Evolutionary conservation across 768 basidiomycete genomes (phyloP), one percentile per base, ranked within the genome.

Genomic region (Russula brevipes): DNA sequence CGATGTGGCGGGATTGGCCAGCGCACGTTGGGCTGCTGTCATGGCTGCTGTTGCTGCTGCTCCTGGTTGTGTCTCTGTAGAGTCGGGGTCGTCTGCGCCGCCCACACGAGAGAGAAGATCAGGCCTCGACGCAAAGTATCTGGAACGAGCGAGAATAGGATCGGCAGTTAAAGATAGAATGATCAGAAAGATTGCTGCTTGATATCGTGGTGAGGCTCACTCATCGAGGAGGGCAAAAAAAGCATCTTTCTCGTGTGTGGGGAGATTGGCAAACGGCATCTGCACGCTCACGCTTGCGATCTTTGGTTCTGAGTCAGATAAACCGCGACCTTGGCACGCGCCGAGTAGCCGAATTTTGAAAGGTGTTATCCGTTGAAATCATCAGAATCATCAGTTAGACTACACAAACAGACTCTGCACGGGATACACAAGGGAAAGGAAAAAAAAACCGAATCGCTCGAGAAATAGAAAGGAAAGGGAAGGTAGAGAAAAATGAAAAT

Each of bases 201-300:
- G 19, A 36, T 55, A 57, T 41, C 39, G 38, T 41, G 3, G 11
- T 58, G 12, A 12, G 16, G 49, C 63, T 59, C 63, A 91, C 90
- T 92, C 90, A 71, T 92, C 90, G 41, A 92, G 77, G 30, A 92
- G 80, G 36, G 81, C 79, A 70, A 92, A 92, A 74, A 92, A 91
- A 14, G 90, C 89, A 59, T 88, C 82, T 72, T 91, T 91, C 73
- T 92, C 90, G 66, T 84, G 75, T 55, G 74, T 64, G 19, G 82
- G 77, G 51, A 92, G 80, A 67, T 81, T 86, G 59, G 88, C 72
- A 70, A 92, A 92, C 46, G 86, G 87, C 89, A 90, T 90, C 50
- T 65, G 64, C 24, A 46, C 11, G 24, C 24, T 24, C 24, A 24
- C 24, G 24, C 24, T 24, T 24, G 24, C 24, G 24, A 24, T 24